These are phyloP conservation scores for Marasmius sp. DNA, from an alignment of 1,284 basidiomycete species.

Conservation along the genomic window DNA sequence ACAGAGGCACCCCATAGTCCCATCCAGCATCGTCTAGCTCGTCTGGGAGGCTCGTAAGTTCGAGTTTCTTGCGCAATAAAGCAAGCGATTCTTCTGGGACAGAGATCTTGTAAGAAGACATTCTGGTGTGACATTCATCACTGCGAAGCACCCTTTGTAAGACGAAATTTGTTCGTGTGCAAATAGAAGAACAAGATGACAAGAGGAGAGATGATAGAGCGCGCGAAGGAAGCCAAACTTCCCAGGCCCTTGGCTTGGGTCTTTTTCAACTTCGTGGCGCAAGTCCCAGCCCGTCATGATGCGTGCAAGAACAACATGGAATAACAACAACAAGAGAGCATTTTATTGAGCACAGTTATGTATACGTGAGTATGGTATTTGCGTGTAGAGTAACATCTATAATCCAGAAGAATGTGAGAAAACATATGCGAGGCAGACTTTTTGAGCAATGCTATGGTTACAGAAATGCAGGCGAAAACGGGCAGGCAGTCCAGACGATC, in stretches of 20 bases:
- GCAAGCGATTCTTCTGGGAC: constrained; percentile 38
- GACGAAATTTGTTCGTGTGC: too few relatives aligned
- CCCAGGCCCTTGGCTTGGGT: too few relatives aligned
- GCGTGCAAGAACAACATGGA: too few relatives aligned
- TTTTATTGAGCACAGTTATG: too few relatives aligned
- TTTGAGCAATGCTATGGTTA: not conserved
- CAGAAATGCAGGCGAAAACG: not conserved
- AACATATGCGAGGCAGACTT: not conserved
- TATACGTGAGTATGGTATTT: not conserved
- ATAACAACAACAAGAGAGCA: too few relatives aligned
- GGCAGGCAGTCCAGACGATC: not conserved
- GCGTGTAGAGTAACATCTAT: not conserved
- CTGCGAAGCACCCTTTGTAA: too few relatives aligned
- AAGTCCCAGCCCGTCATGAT: too few relatives aligned
- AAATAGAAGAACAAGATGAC: too few relatives aligned
- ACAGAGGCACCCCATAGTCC: constrained; percentile 48
- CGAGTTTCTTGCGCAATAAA: constrained; percentile 39
- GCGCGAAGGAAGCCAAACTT: too few relatives aligned
- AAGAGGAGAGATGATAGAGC: too few relatives aligned
- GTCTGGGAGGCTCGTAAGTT: constrained; percentile 41
- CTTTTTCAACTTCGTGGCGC: too few relatives aligned
- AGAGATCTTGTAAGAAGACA: constrained; percentile 36
- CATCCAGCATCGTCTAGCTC: constrained; percentile 46
- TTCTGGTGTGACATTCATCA: not conserved
- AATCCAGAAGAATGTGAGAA: not conserved